Evolutionary conservation across 768 basidiomycete species (phyloP).

Genomic region (Rhizopogon vesiculosus): DNA sequence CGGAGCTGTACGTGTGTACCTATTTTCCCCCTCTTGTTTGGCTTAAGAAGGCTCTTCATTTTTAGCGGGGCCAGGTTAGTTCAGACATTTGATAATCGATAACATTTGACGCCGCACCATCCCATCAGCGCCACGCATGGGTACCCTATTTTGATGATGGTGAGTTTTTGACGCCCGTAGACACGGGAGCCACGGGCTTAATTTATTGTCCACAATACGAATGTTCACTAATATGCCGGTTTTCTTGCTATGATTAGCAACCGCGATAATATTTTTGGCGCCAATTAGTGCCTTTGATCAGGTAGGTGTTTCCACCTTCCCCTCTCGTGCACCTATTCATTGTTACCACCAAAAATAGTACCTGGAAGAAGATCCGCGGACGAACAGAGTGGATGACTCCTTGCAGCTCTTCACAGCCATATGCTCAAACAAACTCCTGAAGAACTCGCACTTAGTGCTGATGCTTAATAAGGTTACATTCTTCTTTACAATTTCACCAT

Average conservation of each 20-base stretch:
- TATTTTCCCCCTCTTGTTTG: constrained; percentile 4
- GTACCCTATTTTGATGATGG: constrained; percentile 84
- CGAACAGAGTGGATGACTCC: constrained; percentile 80
- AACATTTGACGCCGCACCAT: constrained; percentile 11
- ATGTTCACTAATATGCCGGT: constrained; percentile 1
- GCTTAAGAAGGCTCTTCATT: constrained; percentile 1
- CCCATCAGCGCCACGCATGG: constrained; percentile 67
- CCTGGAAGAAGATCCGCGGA: constrained; percentile 75
- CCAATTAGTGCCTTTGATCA: constrained; percentile 88
- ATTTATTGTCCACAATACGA: not conserved
- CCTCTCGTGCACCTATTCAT: constrained; percentile 1
- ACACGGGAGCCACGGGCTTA: not conserved
- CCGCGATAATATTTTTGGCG: constrained; percentile 82
- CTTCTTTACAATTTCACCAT: constrained; percentile 2
- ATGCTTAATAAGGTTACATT: constrained; percentile 69
- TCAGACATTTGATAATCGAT: constrained; percentile 3
- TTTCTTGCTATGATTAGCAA: constrained; percentile 39
- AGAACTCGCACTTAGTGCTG: constrained; percentile 67
- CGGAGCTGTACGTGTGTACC: constrained; percentile 55
- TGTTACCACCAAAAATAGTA: constrained; percentile 41
- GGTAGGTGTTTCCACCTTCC: constrained; percentile 32
- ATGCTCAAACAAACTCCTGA: constrained; percentile 71
- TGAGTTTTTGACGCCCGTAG: constrained; percentile 26
- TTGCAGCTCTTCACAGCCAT: constrained; percentile 72
- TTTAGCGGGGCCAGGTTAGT: constrained; percentile 59